Evolutionary conservation across 163 green algal genomes (phyloP).

Genomic region (Scenedesmus sp.): DNA sequence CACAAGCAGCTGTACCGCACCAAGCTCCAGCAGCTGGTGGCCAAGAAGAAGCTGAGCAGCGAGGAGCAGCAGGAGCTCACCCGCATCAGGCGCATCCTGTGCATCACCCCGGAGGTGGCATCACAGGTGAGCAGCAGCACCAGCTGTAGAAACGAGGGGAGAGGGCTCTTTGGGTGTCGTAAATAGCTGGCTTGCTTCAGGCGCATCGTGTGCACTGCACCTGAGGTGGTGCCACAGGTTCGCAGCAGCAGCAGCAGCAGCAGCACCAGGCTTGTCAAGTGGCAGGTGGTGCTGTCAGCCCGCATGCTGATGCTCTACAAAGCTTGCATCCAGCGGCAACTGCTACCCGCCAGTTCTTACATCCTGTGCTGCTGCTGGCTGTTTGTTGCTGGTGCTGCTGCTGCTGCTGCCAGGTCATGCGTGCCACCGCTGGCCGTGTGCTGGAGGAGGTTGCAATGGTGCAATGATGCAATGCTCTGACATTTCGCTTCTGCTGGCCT

Average conservation of each 20-base stretch:
- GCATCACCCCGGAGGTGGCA: slow-evolving; percentile 78
- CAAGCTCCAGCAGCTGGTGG: slow-evolving; percentile 77
- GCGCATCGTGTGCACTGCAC: too few relatives aligned
- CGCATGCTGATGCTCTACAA: too few relatives aligned
- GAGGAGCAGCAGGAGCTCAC: slow-evolving; percentile 85
- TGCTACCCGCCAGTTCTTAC: background rate
- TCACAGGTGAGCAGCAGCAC: slow-evolving; percentile 53
- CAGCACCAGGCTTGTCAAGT: too few relatives aligned
- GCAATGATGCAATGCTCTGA: background rate
- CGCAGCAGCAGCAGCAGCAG: too few relatives aligned
- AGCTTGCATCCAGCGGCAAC: too few relatives aligned
- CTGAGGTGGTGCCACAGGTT: too few relatives aligned
- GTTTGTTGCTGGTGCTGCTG: too few relatives aligned
- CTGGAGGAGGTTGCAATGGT: background rate
- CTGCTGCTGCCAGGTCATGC: too few relatives aligned
- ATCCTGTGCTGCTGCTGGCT: background rate
- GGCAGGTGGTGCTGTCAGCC: background rate
- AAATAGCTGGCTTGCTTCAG: too few relatives aligned
- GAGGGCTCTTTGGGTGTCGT: too few relatives aligned
- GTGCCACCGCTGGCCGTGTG: background rate
- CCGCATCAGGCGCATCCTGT: slow-evolving; percentile 89
- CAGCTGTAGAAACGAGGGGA: too few relatives aligned
- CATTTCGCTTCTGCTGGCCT: background rate
- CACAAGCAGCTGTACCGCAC: slow-evolving; percentile 87
- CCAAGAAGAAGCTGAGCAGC: slow-evolving; percentile 69